phyloP scores from a whole-genome alignment of 2,329 filamentous ascomycete genomes.

The Colletotrichum sp. region DNA sequence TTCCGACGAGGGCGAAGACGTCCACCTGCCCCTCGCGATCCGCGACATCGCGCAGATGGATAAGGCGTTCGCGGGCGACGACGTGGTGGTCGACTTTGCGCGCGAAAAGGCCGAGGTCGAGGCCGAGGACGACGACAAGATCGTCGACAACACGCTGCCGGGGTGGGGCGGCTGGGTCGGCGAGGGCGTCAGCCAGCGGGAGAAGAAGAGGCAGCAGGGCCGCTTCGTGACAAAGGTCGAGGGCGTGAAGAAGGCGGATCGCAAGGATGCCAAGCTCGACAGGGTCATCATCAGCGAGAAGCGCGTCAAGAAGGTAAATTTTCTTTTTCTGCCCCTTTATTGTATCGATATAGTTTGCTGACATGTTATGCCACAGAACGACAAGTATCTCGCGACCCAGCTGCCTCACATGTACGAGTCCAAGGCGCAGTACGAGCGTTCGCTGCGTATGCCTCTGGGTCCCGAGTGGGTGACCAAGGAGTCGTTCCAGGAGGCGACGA shows the following conservation, averaged over 20 bases:
- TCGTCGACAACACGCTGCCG: conserved; percentile 83
- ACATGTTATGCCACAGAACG: conserved; percentile 59
- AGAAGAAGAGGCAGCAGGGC: conserved; percentile 67
- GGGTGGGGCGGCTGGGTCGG: conserved; percentile 96
- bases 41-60: conserved; percentile 74
- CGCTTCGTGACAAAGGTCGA: conserved; percentile 70
- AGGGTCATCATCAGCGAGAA: conserved; percentile 94
- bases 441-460: conserved; percentile 84
- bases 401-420: conserved; percentile 92
- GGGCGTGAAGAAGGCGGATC: conserved; percentile 76
- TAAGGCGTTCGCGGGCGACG: conserved; percentile 85
- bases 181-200: conserved; percentile 75
- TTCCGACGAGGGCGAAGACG: conserved; percentile 44
- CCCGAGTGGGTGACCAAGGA: conserved; percentile 98
- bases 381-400: conserved; percentile 82
- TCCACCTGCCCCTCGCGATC: conserved; percentile 62
- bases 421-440: conserved; percentile 87
- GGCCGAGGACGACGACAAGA: conserved; percentile 81
- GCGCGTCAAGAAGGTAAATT: conserved; percentile 78
- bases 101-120: conserved; percentile 77
- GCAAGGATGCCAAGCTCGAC: conserved; percentile 82
- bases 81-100: conserved; percentile 81
- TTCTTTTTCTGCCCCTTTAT: not conserved
- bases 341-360: not conserved
- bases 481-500: conserved; percentile 87